Evolutionary conservation across 345 rosid species (phyloP), one percentile per base, ranked within the genome.

Genomic region (Brassica carinata): DNA sequence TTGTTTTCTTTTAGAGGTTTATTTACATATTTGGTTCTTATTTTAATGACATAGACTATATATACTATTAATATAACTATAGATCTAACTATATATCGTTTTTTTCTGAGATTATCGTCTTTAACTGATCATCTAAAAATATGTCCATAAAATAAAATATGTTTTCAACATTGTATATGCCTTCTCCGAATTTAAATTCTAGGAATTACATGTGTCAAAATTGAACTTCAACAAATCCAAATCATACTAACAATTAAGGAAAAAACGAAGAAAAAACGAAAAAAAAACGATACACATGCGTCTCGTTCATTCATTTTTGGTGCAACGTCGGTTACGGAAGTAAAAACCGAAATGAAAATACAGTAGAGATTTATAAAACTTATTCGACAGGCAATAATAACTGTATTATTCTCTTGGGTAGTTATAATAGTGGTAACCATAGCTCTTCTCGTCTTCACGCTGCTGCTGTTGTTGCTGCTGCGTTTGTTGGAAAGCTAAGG

Each of bases 401-500:
- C 18, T 51, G 2, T 51, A 51, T 51, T n/a, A 51, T 51, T 51
- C 58, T 51, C 58, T 51, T 51, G 58, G 58, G 15, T 51, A n/a
- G 18, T n/a, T 51, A 51, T 51, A 51, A 51, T n/a, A 51, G 58
- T 51, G 58, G 58, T 51, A 51, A 51, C 58, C 58, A 51, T 51
- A 51, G 18, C 58, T 51, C 18, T 51, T 51, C 58, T 51, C 58
- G n/a, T 51, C 58, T n/a, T 51, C 58, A n/a, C 18, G 58, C 58
- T 51, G 58, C 58, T 51, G 58, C 17, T 14, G 18, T n/a, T 51
- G 58, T 51, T 51, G 58, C 58, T 51, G 58, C 18, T 51, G 58
- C 58, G 58, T 51, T 55, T 61, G 65, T 26, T 61, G 65, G 14
- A 69, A 73, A 73, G 64, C 13, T 36, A 67, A 66, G 59, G 86